A percentile compares a stretch with the other conserved stretches of the same genome.
phyloP scores from a whole-genome alignment of 163 green algal genomes.

The Scenedesmus sp. region DNA sequence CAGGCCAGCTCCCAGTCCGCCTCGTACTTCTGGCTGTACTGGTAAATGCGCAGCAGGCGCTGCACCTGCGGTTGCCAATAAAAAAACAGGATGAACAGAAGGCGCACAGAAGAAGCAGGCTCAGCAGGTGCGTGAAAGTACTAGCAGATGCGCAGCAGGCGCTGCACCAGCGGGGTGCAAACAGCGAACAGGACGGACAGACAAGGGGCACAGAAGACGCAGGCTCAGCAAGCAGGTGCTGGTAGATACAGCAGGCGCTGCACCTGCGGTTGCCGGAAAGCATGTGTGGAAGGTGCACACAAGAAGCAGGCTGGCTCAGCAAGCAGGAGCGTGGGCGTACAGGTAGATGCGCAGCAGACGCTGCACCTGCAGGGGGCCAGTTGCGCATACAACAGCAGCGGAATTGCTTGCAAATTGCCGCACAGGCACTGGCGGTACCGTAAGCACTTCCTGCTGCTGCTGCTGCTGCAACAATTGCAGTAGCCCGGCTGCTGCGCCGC shows the following conservation, averaged over 20 bases:
- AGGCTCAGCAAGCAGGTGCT: background rate
- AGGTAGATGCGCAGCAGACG: constrained; percentile 39
- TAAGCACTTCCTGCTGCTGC: background rate
- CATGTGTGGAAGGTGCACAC: too few relatives aligned
- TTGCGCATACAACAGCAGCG: background rate
- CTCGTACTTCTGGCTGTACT: constrained; percentile 49
- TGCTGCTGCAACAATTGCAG: background rate
- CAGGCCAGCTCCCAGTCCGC: constrained; percentile 47
- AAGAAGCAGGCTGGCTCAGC: too few relatives aligned
- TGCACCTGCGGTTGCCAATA: background rate
- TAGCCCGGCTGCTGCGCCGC: background rate
- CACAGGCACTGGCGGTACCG: background rate
- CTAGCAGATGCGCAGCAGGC: background rate
- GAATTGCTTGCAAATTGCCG: too few relatives aligned
- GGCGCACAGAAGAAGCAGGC: background rate
- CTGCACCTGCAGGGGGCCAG: background rate
- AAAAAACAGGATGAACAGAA: background rate
- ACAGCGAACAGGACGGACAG: too few relatives aligned
- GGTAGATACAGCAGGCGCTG: background rate
- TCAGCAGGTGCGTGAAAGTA: background rate
- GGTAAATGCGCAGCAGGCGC: constrained; percentile 45
- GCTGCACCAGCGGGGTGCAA: too few relatives aligned
- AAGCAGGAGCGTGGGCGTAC: background rate
- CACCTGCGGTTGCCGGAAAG: too few relatives aligned
- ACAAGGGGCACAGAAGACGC: too few relatives aligned